Base-by-base conservation (phyloP, 2,329 filamentous ascomycete species). In the Pyricularia pennisetigena region DNA sequence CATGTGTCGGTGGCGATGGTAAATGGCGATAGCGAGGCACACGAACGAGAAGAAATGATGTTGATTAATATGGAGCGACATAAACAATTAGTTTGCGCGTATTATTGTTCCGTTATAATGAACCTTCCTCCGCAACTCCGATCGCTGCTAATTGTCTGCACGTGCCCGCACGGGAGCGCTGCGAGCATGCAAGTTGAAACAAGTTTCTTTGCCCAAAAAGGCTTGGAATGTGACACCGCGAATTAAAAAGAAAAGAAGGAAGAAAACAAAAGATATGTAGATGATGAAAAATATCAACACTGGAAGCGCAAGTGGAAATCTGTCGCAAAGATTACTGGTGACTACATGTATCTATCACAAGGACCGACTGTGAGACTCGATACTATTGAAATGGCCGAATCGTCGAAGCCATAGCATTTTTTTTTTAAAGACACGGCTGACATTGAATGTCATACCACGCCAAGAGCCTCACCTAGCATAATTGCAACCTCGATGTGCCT, bases 261-360 rank as follows among this genome's bases (percentile, higher is more conserved):
- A 24, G 16, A 64, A 41, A 59, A 24, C 16, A 10, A 66, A 41
- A 63, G 29, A 61, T 30, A 72, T 35, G 32, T 12, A 35, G 12
- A 35, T 14, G 32, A 64, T 73, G 74, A 64, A 70, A 70, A 69
- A 59, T 20, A 35, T 61, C 5, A 62, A 29, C 14, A 29, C 7
- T 16, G 16, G 20, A 24, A 63, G 66, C 9, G 26, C 59, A 63
- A 23, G 10, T 49, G 41, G 41, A 49, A n/a, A 6, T 32, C 35
- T 49, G 41, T 49, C 16, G 41, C 41, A 49, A 49, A 20, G 20
- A 49, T n/a, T 20, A 49, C 41, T 16, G 41, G 41, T n/a, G 16
- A 49, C 41, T 49, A 8, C 41, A 49, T 20, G 41, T 49, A 16
- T 49, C 41, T 35, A 35, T 49, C 41, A 49, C 41, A 49, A 14